phyloP scores from a whole-genome alignment of 495 filamentous ascomycete species.

The Talaromyces stipitatus region DNA sequence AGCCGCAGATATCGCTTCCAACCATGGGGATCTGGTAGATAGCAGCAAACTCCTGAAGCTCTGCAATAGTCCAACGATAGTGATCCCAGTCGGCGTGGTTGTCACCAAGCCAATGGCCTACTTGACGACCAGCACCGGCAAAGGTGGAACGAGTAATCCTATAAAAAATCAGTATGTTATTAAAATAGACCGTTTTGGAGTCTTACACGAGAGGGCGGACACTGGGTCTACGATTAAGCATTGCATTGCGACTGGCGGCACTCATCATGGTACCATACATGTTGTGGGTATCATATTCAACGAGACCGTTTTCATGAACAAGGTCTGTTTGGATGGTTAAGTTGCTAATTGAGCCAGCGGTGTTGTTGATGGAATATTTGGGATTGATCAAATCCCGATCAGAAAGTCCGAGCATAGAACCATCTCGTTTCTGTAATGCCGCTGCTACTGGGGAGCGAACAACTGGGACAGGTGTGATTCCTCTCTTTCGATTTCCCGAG shows the following conservation, averaged over 20 bases:
- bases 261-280: conserved; percentile 87
- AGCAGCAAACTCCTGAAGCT: conserved; percentile 65
- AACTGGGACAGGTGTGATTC: neutral
- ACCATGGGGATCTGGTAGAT: conserved; percentile 86
- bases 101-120: conserved; percentile 87
- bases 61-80: conserved; percentile 61
- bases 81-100: conserved; percentile 67
- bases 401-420: conserved; percentile 42
- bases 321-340: conserved; percentile 70
- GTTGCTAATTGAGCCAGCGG: conserved; percentile 59
- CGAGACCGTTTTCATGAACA: conserved; percentile 59
- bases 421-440: conserved; percentile 5
- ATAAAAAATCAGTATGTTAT: neutral
- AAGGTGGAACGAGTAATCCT: conserved; percentile 77
- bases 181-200: neutral
- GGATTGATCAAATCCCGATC: conserved; percentile 62
- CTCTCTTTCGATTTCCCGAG: conserved; percentile 7
- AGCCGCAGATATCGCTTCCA: conserved; percentile 78
- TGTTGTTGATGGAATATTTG: conserved; percentile 69
- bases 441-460: neutral
- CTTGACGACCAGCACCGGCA: conserved; percentile 66
- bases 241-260: conserved; percentile 53
- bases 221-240: conserved; percentile 59
- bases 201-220: conserved; percentile 55
- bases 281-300: conserved; percentile 80